Percentiles rank a stretch among this genome's conserved stretches.
phyloP scores from a whole-genome alignment of 1,284 basidiomycete species.

The Wallemia mellicola region DNA sequence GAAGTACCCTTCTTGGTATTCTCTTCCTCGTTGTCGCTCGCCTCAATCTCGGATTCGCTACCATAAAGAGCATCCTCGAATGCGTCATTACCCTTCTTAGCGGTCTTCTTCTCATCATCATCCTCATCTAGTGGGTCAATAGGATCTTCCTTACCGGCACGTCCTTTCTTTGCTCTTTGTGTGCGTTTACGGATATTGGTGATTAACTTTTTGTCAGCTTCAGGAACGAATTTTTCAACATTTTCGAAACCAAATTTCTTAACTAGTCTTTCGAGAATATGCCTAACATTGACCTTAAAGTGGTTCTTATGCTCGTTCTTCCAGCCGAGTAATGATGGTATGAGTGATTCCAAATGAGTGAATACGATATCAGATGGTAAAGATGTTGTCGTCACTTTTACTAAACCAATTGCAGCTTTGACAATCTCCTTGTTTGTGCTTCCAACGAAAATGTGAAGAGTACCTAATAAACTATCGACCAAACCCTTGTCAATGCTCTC shows the following conservation, averaged over 20 bases:
- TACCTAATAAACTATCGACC: slow-evolving; percentile 58
- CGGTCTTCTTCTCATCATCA: slow-evolving; percentile 16
- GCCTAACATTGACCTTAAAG: slow-evolving; percentile 86
- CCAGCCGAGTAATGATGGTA: slow-evolving; percentile 66
- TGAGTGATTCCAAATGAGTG: slow-evolving; percentile 42
- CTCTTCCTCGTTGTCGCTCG: slow-evolving; percentile 34
- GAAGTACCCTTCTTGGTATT: slow-evolving; percentile 8
- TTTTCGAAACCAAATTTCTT: slow-evolving; percentile 67
- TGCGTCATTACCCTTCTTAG: slow-evolving; percentile 40
- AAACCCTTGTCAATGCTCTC: slow-evolving; percentile 27
- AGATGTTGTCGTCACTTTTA: slow-evolving; percentile 76
- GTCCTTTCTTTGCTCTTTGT: slow-evolving; percentile 54
- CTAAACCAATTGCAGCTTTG: slow-evolving; percentile 76
- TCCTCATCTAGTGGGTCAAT: slow-evolving; percentile 25
- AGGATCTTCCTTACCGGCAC: slow-evolving; percentile 23
- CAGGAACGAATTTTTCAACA: slow-evolving; percentile 28
- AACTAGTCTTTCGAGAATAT: slow-evolving; percentile 88
- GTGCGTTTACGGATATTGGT: slow-evolving; percentile 72
- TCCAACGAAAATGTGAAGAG: slow-evolving; percentile 60
- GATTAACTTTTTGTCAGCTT: slow-evolving; percentile 42
- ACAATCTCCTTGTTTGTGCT: slow-evolving; percentile 93
- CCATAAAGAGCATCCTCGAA: slow-evolving; percentile 90
- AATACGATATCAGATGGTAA: slow-evolving; percentile 38
- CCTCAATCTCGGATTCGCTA: slow-evolving; percentile 56
- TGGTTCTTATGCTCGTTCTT: slow-evolving; percentile 96